Evolutionary conservation across 2,329 filamentous ascomycete genomes (phyloP).

Genomic region (Corynespora cassiicola): DNA sequence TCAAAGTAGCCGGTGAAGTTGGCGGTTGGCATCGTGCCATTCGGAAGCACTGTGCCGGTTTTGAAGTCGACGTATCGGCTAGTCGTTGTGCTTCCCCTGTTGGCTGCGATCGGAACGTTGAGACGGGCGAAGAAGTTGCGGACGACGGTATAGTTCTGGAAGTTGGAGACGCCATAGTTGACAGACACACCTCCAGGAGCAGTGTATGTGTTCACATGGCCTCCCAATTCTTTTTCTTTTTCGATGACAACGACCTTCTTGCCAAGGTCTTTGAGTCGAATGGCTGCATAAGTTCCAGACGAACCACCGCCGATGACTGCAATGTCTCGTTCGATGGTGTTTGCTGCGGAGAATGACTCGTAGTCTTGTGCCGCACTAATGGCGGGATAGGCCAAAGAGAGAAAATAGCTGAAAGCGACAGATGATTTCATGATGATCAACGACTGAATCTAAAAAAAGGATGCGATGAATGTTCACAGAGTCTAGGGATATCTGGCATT

Average conservation of each 20-base stretch:
- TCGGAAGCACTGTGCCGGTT: slow-evolving; percentile 23
- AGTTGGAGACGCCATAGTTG: slow-evolving; percentile 47
- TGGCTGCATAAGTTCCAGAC: slow-evolving; percentile 49
- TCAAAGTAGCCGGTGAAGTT: slow-evolving; percentile 22
- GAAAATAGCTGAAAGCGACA: no score
- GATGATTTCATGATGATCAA: no score
- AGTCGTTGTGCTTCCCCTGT: no score
- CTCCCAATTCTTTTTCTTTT: slow-evolving; percentile 48
- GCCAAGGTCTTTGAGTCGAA: slow-evolving; percentile 46
- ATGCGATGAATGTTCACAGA: no score
- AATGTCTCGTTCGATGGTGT: slow-evolving; percentile 30
- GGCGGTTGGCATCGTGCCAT: slow-evolving; percentile 15
- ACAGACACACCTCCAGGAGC: slow-evolving; percentile 39
- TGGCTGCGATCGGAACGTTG: slow-evolving; percentile 16
- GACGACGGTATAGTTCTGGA: slow-evolving; percentile 49
- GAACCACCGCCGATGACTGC: slow-evolving; percentile 51
- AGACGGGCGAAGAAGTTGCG: slow-evolving; percentile 21
- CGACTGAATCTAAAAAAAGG: no score
- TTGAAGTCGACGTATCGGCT: slow-evolving; percentile 35
- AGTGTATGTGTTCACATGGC: slow-evolving; percentile 57
- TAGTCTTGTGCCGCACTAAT: no score
- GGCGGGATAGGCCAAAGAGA: no score
- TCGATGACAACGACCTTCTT: slow-evolving; percentile 51
- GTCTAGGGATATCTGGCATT: no score
- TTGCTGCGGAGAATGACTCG: no score